Evolutionary conservation across 2,329 filamentous ascomycete genomes (phyloP).

Genomic region (Paradendryphiella salina): DNA sequence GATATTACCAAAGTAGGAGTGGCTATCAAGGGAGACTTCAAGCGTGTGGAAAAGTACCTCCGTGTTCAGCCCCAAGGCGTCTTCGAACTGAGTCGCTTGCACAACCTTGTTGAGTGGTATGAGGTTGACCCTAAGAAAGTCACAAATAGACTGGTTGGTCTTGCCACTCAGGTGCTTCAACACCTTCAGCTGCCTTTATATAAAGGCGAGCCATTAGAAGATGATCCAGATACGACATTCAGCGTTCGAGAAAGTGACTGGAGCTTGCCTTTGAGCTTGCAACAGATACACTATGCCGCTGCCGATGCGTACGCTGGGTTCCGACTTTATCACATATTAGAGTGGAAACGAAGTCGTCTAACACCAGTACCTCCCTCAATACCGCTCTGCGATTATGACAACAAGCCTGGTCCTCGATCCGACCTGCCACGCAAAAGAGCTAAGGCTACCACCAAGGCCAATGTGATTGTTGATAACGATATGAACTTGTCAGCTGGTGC

Average conservation of each 20-base stretch:
- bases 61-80: constrained; percentile 66
- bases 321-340: constrained; percentile 72
- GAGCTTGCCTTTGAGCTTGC: constrained; percentile 62
- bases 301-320: constrained; percentile 84
- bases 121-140: constrained; percentile 62
- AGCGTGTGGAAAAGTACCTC: constrained; percentile 64
- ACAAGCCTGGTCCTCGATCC: constrained; percentile 29
- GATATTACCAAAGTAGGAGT: constrained; percentile 76
- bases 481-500: constrained; percentile 18
- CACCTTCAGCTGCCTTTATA: constrained; percentile 73
- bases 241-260: constrained; percentile 74
- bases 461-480: constrained; percentile 7
- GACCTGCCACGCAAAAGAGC: constrained; percentile 16
- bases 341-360: constrained; percentile 67
- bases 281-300: constrained; percentile 74
- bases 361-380: constrained; percentile 73
- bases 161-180: constrained; percentile 72
- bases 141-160: constrained; percentile 59
- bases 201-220: constrained; percentile 64
- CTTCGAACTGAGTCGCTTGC: constrained; percentile 81
- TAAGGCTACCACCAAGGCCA: constrained; percentile 10
- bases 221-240: constrained; percentile 17
- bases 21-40: constrained; percentile 65
- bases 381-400: constrained; percentile 66
- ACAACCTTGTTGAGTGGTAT: constrained; percentile 65